Percentiles rank a stretch among this genome's conserved stretches.
These are phyloP conservation scores for Suillus variegatus DNA, from an alignment of 768 basidiomycete genomes.

Conservation along the genomic window DNA sequence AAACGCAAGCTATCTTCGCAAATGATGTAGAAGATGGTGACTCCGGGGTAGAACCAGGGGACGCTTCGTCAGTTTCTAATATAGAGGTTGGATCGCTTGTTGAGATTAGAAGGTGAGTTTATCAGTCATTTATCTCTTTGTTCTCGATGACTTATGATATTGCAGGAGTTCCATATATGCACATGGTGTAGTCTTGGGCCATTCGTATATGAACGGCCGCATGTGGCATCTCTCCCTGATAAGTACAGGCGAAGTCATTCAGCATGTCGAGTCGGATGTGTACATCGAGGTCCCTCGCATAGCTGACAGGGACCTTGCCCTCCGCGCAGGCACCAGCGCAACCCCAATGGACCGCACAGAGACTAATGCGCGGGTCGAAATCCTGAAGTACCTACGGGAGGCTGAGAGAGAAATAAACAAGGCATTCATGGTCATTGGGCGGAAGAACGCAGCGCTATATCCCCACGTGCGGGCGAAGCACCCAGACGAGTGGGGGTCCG, in stretches of 20 bases:
- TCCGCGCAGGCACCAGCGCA: constrained; percentile 45
- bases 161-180: constrained; percentile 21
- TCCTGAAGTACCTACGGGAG: constrained; percentile 59
- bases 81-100: constrained; percentile 50
- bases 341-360: constrained; percentile 36
- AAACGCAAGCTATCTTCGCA: constrained; percentile 25
- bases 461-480: constrained; percentile 44
- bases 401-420: constrained; percentile 51
- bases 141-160: constrained; percentile 14
- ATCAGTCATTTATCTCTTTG: background rate
- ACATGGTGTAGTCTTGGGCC: constrained; percentile 31
- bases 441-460: constrained; percentile 39
- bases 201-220: constrained; percentile 33
- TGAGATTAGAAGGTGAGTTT: constrained; percentile 50
- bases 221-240: constrained; percentile 31
- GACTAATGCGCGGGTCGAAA: constrained; percentile 61
- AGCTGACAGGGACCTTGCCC: constrained; percentile 44
- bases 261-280: constrained; percentile 52
- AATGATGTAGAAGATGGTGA: constrained; percentile 20
- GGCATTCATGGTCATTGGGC: constrained; percentile 36
- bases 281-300: constrained; percentile 63
- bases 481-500: constrained; percentile 52
- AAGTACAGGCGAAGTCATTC: constrained; percentile 52
- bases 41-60: constrained; percentile 11
- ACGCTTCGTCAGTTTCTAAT: constrained; percentile 9